Percentiles rank a stretch among this genome's conserved stretches.
These are phyloP conservation scores for Termitomyces heimii DNA, from an alignment of 768 basidiomycete species.

Conservation along the genomic window DNA sequence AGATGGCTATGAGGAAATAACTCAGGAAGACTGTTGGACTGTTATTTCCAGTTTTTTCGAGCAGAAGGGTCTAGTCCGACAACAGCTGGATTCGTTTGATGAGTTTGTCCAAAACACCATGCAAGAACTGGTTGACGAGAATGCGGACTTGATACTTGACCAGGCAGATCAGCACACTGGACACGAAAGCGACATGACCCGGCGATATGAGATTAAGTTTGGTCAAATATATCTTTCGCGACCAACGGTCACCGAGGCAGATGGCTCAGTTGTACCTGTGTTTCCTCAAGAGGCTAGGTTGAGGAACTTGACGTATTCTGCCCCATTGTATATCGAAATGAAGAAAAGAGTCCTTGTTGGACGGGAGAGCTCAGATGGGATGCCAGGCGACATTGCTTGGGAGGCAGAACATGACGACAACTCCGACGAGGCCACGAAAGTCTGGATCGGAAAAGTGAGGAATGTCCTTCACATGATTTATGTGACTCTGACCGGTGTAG, in stretches of 20 bases:
- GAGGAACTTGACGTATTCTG: constrained; percentile 93
- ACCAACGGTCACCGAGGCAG: constrained; percentile 91
- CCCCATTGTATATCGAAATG: constrained; percentile 95
- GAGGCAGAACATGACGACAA: constrained; percentile 64
- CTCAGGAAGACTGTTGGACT: constrained; percentile 92
- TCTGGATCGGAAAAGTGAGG: constrained; percentile 91
- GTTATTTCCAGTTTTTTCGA: constrained; percentile 97
- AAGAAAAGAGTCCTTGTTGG: constrained; percentile 78
- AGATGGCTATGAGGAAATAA: constrained; percentile 66
- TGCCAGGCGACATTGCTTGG: constrained; percentile 77
- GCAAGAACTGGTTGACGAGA: constrained; percentile 98
- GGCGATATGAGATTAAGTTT: constrained; percentile 96
- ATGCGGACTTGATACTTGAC: constrained; percentile 90
- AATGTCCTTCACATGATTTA: neutral
- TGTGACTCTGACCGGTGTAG: constrained; percentile 31
- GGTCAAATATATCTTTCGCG: constrained; percentile 96
- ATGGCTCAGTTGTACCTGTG: constrained; percentile 88
- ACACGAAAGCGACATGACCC: constrained; percentile 69
- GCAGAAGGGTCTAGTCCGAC: constrained; percentile 94
- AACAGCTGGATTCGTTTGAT: constrained; percentile 97
- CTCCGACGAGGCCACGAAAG: constrained; percentile 67
- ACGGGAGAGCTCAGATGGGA: constrained; percentile 73
- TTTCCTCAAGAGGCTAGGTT: constrained; percentile 97
- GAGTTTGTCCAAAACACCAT: constrained; percentile 99
- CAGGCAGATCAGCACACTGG: constrained; percentile 96